Conservation (phyloP, 1,284 basidiomycete genomes). For the Pseudozyma thailandica region DNA sequence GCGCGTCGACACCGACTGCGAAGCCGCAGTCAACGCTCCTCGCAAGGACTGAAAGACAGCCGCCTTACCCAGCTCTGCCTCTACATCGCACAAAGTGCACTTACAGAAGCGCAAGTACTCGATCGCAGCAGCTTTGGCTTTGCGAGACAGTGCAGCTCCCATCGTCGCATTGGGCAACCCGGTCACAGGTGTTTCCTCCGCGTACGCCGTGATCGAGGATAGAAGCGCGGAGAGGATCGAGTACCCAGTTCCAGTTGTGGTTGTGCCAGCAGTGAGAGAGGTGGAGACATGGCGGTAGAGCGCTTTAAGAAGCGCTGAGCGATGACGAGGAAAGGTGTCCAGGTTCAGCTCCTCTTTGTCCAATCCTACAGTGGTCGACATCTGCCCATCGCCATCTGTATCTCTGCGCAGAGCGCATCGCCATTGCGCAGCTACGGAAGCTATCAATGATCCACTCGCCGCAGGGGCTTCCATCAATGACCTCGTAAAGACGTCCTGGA, state of each 20-base stretch:
- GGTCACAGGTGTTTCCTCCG: conserved; percentile 28
- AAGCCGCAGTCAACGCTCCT: conserved; percentile 1
- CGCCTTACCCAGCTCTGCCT: background rate
- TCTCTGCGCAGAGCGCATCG: background rate
- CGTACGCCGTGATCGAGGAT: conserved; percentile 32
- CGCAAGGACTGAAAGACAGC: conserved; percentile 8
- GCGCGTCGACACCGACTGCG: background rate
- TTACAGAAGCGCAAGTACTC: conserved; percentile 21
- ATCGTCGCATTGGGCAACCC: conserved; percentile 1
- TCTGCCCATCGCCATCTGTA: no score
- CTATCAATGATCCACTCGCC: background rate
- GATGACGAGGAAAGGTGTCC: conserved; percentile 10
- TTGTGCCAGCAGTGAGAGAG: background rate
- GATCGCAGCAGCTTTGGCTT: background rate
- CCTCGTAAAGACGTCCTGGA: conserved; percentile 49
- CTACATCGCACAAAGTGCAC: conserved; percentile 9
- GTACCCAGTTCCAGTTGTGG: conserved; percentile 21
- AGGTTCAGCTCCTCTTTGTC: conserved; percentile 13
- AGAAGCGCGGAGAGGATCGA: conserved; percentile 41
- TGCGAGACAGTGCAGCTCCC: background rate
- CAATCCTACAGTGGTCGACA: no score
- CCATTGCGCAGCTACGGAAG: conserved; percentile 7
- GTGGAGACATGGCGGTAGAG: conserved; percentile 13
- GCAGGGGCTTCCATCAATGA: conserved; percentile 22
- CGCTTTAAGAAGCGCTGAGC: conserved; percentile 8